Evolutionary conservation across 768 basidiomycete species (phyloP), one percentile per base, ranked within the genome.

Genomic region (Omphalotus guepiniiformis): DNA sequence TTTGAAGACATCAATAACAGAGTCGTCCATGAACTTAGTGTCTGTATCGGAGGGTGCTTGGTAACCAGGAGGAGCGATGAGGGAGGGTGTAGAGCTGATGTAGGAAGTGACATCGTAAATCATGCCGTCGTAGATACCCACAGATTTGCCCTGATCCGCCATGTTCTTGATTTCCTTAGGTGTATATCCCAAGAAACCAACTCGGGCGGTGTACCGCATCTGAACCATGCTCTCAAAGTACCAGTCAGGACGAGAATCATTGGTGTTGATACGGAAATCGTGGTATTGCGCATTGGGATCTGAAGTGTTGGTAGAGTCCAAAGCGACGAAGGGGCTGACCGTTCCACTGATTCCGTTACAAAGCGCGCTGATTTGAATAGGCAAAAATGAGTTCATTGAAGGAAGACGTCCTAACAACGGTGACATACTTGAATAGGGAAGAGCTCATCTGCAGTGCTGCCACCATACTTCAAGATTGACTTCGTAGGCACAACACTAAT

Each of bases 241-340:
- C 96, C 96, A 99, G 61, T 99, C 96, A 0, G 96, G 95, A 7
- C 96, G 81, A 0, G 87, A 85, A 59, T 98, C 95, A 50, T 83
- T 87, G 28, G 84, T 86, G 60, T 74, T 83, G 0, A 84, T 85
- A 15, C 95, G 88, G 80, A 99, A 99, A 62, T 99, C 95, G 63
- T 98, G 96, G 63, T 98, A 99, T 57, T 82, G 73, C 1, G 86
- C 73, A 57, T 93, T 88, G 15, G 68, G 59, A 52, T 89, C 85
- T 18, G 85, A 80, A 59, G 78, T 77, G 69, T 98, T 99, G 54
- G 72, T 72, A 5, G 88, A 78, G 56, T 82, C 79, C 52, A 95
- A 73, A 1, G 76, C 74, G 18, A 99, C 82, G 63, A 85, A 99
- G 0, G 88, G 91, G 48, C 82, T 90, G 57, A 99, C 82, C 0